Base-by-base conservation (phyloP, 169 alveolate species). In the Plasmodium falciparum region DNA sequence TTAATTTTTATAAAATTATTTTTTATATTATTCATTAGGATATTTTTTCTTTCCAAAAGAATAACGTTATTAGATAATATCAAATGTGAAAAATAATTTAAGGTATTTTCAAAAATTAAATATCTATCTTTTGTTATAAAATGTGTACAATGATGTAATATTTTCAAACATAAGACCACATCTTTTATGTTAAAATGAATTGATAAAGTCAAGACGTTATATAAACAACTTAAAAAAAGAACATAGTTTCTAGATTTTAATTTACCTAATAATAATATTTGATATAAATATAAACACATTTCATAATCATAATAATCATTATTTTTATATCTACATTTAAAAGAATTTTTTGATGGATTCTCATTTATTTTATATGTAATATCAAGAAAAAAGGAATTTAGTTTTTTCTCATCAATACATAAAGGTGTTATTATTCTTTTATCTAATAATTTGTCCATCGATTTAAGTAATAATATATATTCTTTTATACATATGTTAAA, bases 71-170 rank as follows among this genome's bases (percentile, higher is more conserved):
- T 74, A 20, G 54, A 26, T 56, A 83, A 29, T 5, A 62, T 69
- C 20, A 83, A 61, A 61, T 50, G 15, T 33, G 74, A 69, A 13
- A 83, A 83, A 67, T 69, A 83, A 47, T 83, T 69, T 69, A 83
- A 54, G 12, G 52, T 29, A 20, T 56, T 52, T 50, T 83, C 85
- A 58, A 83, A 83, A 67, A 83, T 59, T n/a, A 83, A 11, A 69
- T 83, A 83, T 43, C 70, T 83, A 6, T 69, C 54, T 49, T 83
- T 83, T 20, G 49, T 70, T 43, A 83, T 39, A 15, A 83, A 83
- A 26, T 56, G 70, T 9, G 47, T 8, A 45, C 85, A 83, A 8
- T 13, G 45, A 24, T 58, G 2, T 29, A 83, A 17, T 5, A 65
- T 83, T 39, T 49, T 83, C 43, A 83, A 62, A 4, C 69, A 63